phyloP scores from a whole-genome alignment of 345 rosid genomes.

The Corchorus olitorius region DNA sequence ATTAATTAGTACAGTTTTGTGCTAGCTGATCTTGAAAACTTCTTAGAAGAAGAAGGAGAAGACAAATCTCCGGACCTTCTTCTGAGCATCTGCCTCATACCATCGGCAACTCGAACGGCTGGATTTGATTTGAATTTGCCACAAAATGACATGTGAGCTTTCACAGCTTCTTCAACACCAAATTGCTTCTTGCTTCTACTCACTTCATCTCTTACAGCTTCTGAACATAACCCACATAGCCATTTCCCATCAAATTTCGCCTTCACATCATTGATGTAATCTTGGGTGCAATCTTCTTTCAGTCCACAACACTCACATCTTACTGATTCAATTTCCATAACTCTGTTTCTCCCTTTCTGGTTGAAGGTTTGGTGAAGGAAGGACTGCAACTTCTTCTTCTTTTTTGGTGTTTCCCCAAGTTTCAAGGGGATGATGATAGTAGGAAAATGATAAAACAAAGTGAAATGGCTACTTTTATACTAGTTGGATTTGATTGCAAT shows the following conservation, averaged over 20 bases:
- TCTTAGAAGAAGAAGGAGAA: slow-evolving; percentile 56
- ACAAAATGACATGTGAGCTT: slow-evolving; percentile 92
- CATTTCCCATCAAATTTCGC: slow-evolving; percentile 84
- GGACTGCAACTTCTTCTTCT: not conserved
- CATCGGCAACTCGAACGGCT: slow-evolving; percentile 86
- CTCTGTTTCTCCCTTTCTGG: not conserved
- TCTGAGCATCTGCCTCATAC: slow-evolving; percentile 95
- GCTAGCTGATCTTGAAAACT: slow-evolving; percentile 67
- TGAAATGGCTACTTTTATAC: slow-evolving; percentile 25
- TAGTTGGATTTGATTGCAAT: slow-evolving; percentile 36
- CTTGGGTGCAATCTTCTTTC: slow-evolving; percentile 89
- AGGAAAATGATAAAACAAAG: not conserved
- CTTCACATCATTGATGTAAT: slow-evolving; percentile 71
- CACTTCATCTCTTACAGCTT: slow-evolving; percentile 82
- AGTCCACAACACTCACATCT: slow-evolving; percentile 90
- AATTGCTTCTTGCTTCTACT: slow-evolving; percentile 46
- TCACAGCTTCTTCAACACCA: slow-evolving; percentile 79
- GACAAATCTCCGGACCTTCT: slow-evolving; percentile 73
- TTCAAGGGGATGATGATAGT: not conserved
- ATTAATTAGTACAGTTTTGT: slow-evolving; percentile 39
- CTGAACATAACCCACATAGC: slow-evolving; percentile 97
- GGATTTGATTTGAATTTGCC: slow-evolving; percentile 85
- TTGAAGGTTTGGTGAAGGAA: not conserved
- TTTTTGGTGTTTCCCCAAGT: not conserved
- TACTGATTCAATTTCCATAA: slow-evolving; percentile 85